Evolutionary conservation across 345 rosid species (phyloP).

Genomic region (Gossypium sturtianum): DNA sequence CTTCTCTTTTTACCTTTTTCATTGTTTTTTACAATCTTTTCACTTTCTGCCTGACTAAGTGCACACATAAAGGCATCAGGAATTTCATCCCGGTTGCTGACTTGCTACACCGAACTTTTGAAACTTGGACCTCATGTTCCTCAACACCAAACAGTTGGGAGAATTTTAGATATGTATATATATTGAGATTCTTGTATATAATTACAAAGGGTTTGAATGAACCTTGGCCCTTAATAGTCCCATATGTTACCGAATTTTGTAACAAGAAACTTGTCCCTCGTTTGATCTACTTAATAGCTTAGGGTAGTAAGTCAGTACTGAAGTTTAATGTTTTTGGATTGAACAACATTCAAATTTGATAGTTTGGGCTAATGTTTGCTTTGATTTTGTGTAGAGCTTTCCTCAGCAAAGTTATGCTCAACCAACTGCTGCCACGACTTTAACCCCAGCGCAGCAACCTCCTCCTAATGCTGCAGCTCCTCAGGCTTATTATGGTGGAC

Average conservation of each 20-base stretch:
- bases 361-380: constrained; percentile 10
- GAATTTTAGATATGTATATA: not conserved
- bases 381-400: constrained; percentile 24
- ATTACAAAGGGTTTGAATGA: not conserved
- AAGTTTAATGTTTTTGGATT: not conserved
- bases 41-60: not conserved
- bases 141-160: not conserved
- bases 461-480: constrained; percentile 32
- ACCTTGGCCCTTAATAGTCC: not conserved
- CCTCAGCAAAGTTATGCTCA: constrained; percentile 23
- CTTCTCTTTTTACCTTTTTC: too few relatives aligned
- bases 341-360: not conserved
- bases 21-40: too few relatives aligned
- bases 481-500: constrained; percentile 53
- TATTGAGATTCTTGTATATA: not conserved
- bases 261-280: not conserved
- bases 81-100: not conserved
- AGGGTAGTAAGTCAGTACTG: not conserved
- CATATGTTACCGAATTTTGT: not conserved
- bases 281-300: not conserved
- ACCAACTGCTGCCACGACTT: constrained; percentile 40
- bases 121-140: not conserved
- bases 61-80: too few relatives aligned
- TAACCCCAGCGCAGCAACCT: constrained; percentile 47
- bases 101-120: not conserved